phyloP scores from a whole-genome alignment of 306 rosid species.

The Crotalaria pallida region DNA sequence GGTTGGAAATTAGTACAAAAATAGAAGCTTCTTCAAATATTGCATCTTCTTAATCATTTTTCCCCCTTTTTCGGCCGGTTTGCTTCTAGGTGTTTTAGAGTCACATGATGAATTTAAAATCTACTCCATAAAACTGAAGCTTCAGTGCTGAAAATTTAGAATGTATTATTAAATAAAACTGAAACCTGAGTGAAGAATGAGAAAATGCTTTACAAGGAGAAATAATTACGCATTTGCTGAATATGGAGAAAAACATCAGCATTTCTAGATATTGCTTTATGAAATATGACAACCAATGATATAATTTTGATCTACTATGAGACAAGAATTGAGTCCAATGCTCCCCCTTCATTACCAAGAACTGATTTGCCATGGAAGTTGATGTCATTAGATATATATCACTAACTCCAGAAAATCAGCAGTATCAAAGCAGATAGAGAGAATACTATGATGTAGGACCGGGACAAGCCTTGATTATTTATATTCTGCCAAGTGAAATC shows the following conservation, averaged over 20 bases:
- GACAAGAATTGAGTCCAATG: constrained; percentile 14
- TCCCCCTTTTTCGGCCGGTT: not conserved
- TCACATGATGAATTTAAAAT: not conserved
- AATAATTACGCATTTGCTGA: constrained; percentile 38
- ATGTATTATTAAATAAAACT: constrained; percentile 10
- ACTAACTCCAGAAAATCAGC: constrained; percentile 46
- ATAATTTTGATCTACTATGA: constrained; percentile 16
- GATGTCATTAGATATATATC: not conserved
- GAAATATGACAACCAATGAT: constrained; percentile 28
- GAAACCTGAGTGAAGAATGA: not conserved
- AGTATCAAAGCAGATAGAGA: constrained; percentile 37
- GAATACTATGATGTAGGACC: constrained; percentile 36
- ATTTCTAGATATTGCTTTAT: constrained; percentile 28
- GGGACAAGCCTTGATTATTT: constrained; percentile 34
- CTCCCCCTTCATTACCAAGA: not conserved
- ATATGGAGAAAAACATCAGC: constrained; percentile 16
- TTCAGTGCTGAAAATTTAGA: not conserved
- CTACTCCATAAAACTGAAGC: not conserved
- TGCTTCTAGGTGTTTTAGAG: not conserved
- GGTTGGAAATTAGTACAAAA: not conserved
- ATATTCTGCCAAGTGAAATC: constrained; percentile 48
- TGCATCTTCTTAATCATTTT: not conserved
- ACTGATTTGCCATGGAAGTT: constrained; percentile 11
- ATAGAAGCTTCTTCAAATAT: not conserved
- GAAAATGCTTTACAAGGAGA: constrained; percentile 7